phyloP scores from a whole-genome alignment of 768 basidiomycete species.

The Boletus sp. region DNA sequence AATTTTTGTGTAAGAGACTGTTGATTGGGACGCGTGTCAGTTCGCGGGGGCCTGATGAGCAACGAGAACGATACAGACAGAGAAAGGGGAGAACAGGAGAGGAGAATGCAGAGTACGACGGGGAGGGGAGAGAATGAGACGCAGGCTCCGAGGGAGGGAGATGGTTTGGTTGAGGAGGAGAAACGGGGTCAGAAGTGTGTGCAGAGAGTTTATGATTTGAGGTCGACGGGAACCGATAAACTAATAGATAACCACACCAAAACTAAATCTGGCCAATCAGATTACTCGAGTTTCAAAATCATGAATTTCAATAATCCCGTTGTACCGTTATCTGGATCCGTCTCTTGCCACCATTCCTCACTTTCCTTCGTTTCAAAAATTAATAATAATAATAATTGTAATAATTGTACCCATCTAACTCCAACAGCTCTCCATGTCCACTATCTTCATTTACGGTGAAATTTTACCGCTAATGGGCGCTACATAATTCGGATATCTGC shows the following conservation, averaged over 20 bases:
- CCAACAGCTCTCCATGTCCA: neutral
- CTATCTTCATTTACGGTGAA: slow-evolving; percentile 20
- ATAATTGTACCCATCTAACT: neutral
- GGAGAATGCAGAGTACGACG: neutral
- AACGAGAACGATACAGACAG: neutral
- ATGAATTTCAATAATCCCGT: slow-evolving; percentile 17
- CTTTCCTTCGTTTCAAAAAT: neutral
- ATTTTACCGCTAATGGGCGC: slow-evolving; percentile 30
- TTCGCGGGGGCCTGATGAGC: neutral
- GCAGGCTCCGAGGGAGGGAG: neutral
- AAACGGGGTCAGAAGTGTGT: slow-evolving; percentile 25
- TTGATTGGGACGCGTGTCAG: slow-evolving; percentile 15
- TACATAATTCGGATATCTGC: slow-evolving; percentile 28
- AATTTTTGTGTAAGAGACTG: slow-evolving; percentile 21
- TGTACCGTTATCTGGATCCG: neutral
- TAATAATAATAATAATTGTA: neutral
- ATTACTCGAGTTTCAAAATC: slow-evolving; percentile 31
- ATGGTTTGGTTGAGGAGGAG: slow-evolving; percentile 20
- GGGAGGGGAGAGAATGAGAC: neutral
- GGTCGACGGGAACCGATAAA: slow-evolving; percentile 37
- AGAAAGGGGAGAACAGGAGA: neutral
- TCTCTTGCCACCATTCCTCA: neutral
- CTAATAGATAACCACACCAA: slow-evolving; percentile 34
- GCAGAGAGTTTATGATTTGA: slow-evolving; percentile 35
- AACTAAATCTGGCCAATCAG: slow-evolving; percentile 36